A percentile compares a stretch with the other conserved stretches of the same genome.
Conservation (phyloP, 768 basidiomycete species). For the Leccinum fibrillosum region DNA sequence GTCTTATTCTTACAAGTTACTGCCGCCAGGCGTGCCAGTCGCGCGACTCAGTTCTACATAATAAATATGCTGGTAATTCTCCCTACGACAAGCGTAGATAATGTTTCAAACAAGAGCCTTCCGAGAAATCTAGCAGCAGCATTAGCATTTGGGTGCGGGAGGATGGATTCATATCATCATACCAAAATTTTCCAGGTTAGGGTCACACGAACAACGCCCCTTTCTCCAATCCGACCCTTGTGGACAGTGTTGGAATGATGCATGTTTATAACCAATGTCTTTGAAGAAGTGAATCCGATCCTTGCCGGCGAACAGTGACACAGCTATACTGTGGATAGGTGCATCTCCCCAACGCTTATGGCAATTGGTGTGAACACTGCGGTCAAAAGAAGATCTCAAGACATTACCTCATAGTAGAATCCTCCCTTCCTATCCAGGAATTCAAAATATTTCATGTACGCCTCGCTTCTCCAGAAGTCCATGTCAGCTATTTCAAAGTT, state of each 20-base stretch:
- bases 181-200: conserved; percentile 66
- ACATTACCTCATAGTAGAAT: conserved; percentile 79
- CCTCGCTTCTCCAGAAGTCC: conserved; percentile 80
- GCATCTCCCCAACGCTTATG: conserved; percentile 90
- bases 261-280: conserved; percentile 90
- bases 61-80: not conserved
- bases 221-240: conserved; percentile 67
- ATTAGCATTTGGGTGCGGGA: conserved; percentile 4
- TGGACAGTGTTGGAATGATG: conserved; percentile 93
- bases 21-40: not conserved
- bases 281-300: conserved; percentile 94
- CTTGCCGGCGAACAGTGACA: conserved; percentile 82
- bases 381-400: not conserved
- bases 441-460: conserved; percentile 82
- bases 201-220: conserved; percentile 87
- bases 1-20: not conserved
- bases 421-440: conserved; percentile 77
- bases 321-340: conserved; percentile 87
- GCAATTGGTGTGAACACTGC: conserved; percentile 1
- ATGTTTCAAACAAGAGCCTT: conserved; percentile 29
- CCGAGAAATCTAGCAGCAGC: conserved; percentile 19
- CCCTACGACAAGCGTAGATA: conserved; percentile 28
- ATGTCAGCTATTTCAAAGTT: conserved; percentile 91
- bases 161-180: conserved; percentile 18
- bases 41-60: not conserved